Percentiles rank a stretch among this genome's conserved stretches.
phyloP scores from a whole-genome alignment of 768 basidiomycete species.

The Suillus placidus region DNA sequence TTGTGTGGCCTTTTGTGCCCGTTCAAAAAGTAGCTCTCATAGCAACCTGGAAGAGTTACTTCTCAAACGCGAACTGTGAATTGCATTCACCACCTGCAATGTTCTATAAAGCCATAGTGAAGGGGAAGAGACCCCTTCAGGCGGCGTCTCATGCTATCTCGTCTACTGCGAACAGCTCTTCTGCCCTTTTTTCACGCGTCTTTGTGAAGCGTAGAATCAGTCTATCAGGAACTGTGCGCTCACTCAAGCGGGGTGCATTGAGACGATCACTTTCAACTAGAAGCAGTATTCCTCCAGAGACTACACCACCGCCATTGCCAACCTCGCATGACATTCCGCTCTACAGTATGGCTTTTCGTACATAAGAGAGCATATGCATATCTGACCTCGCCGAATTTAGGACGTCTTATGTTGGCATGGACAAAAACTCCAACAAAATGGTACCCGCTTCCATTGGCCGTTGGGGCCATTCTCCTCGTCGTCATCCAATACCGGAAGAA shows the following conservation, averaged over 20 bases:
- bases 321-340: constrained; percentile 44
- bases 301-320: constrained; percentile 50
- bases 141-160: constrained; percentile 48
- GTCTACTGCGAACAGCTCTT: constrained; percentile 36
- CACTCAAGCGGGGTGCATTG: constrained; percentile 27
- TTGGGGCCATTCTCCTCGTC: constrained; percentile 87
- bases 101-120: constrained; percentile 36
- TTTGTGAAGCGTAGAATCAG: constrained; percentile 37
- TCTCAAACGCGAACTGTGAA: constrained; percentile 21
- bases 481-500: constrained; percentile 75
- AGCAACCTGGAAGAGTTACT: constrained; percentile 11
- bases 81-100: constrained; percentile 20
- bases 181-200: constrained; percentile 33
- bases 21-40: constrained; percentile 8
- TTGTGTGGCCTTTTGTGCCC: constrained; percentile 9
- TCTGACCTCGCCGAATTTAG: constrained; percentile 36
- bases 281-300: constrained; percentile 40
- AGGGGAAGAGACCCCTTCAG: constrained; percentile 56
- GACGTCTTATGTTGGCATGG: constrained; percentile 76
- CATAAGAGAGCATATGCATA: neutral
- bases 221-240: constrained; percentile 35
- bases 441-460: constrained; percentile 92
- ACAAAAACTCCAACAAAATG: constrained; percentile 88
- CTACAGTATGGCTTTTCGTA: constrained; percentile 41
- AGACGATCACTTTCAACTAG: constrained; percentile 28